Evolutionary conservation across 202 grass and related monocot species (phyloP).

Genomic region (Alloteropsis angusta): DNA sequence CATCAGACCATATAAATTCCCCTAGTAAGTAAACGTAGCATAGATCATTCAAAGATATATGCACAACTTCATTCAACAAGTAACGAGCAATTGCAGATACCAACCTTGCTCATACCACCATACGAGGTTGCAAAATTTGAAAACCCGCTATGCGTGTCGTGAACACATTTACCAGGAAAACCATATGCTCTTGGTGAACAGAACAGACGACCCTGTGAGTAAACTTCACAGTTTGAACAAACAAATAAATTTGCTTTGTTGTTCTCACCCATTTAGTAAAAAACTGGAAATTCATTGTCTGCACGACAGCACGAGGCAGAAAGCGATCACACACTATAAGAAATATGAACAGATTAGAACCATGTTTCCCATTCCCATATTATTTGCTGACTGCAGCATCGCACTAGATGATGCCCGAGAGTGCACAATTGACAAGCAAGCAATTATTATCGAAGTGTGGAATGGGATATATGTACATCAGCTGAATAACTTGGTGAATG

Average conservation of each 20-base stretch:
- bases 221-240: neutral
- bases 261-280: neutral
- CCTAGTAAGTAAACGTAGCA: no score
- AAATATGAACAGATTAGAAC: no score
- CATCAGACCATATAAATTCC: no score
- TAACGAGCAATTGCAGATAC: no score
- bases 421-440: neutral
- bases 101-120: no score
- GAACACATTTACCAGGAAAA: neutral
- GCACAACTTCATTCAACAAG: no score
- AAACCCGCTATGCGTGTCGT: no score
- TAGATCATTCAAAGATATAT: no score
- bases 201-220: neutral
- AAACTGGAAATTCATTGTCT: neutral
- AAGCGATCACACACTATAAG: neutral
- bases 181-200: neutral
- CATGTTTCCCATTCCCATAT: no score
- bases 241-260: neutral
- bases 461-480: constrained; percentile 1
- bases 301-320: neutral
- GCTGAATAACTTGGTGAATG: neutral
- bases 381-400: neutral
- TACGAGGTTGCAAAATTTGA: no score
- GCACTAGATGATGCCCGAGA: neutral
- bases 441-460: neutral